Conservation (phyloP, 345 rosid species). For the Euphorbia peplus region DNA sequence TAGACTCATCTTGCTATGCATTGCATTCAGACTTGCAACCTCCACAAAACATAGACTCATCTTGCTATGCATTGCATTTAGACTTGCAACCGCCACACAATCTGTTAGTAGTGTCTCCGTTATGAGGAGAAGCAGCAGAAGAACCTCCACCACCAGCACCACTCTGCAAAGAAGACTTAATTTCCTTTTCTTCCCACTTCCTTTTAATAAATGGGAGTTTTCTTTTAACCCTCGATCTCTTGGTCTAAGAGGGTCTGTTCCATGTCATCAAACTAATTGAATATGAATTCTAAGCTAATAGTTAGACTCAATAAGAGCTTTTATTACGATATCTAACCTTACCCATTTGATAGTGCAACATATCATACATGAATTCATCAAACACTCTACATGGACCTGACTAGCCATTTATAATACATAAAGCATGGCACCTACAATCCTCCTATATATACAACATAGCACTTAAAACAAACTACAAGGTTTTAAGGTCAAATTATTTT, state of each 20-base stretch:
- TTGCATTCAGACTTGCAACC: slow-evolving; percentile 83
- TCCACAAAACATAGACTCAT: too few relatives aligned
- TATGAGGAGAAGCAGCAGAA: slow-evolving; percentile 24
- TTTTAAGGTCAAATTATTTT: not conserved
- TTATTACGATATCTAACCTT: not conserved
- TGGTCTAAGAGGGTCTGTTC: too few relatives aligned
- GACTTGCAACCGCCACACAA: slow-evolving; percentile 79
- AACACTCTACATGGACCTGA: not conserved
- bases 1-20: too few relatives aligned
- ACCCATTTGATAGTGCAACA: not conserved
- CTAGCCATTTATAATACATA: not conserved
- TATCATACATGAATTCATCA: not conserved
- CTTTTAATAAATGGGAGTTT: too few relatives aligned
- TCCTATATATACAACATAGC: not conserved
- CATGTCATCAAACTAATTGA: too few relatives aligned
- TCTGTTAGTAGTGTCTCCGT: slow-evolving; percentile 50
- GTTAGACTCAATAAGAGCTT: not conserved
- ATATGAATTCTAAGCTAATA: too few relatives aligned
- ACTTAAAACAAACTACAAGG: not conserved
- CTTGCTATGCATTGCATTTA: too few relatives aligned
- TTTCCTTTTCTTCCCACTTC: slow-evolving; percentile 88
- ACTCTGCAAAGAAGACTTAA: slow-evolving; percentile 32
- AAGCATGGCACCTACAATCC: not conserved
- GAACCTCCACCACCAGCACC: slow-evolving; percentile 15
- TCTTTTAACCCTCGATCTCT: too few relatives aligned